Conservation (phyloP, 768 basidiomycete genomes). For the Lentinus brumalis region DNA sequence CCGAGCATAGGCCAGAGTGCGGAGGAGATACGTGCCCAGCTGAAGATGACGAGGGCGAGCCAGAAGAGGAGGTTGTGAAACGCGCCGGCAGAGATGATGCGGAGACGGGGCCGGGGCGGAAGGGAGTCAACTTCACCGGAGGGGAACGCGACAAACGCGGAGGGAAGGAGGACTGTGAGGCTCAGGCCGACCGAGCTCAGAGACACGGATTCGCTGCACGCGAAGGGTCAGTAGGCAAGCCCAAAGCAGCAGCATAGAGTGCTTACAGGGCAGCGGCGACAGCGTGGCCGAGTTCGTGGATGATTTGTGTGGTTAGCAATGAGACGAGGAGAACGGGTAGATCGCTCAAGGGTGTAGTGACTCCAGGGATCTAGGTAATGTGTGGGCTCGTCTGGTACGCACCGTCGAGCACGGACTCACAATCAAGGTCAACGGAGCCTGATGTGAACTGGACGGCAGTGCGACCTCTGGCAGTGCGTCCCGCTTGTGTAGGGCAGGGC, state of each 20-base stretch:
- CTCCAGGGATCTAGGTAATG: constrained; percentile 67
- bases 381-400: too few relatives aligned
- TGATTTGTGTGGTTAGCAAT: constrained; percentile 63
- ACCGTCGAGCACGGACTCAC: constrained; percentile 25
- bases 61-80: constrained; percentile 75
- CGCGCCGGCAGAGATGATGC: constrained; percentile 72
- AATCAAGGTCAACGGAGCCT: constrained; percentile 27
- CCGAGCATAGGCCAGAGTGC: constrained; percentile 32
- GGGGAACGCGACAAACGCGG: constrained; percentile 73
- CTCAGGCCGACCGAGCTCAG: constrained; percentile 63
- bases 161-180: constrained; percentile 65
- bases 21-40: constrained; percentile 28
- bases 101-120: constrained; percentile 44
- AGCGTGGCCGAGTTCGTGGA: constrained; percentile 84
- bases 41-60: constrained; percentile 43
- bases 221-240: neutral
- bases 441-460: neutral
- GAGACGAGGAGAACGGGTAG: constrained; percentile 65
- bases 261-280: constrained; percentile 74
- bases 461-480: neutral
- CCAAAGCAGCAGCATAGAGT: neutral
- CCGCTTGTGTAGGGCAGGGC: neutral
- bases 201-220: constrained; percentile 61
- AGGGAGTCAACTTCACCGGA: constrained; percentile 26
- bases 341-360: constrained; percentile 77